A percentile compares a stretch with the other conserved stretches of the same genome.
These are phyloP conservation scores for Populus alba DNA, from an alignment of 345 rosid genomes.

Conservation along the genomic window DNA sequence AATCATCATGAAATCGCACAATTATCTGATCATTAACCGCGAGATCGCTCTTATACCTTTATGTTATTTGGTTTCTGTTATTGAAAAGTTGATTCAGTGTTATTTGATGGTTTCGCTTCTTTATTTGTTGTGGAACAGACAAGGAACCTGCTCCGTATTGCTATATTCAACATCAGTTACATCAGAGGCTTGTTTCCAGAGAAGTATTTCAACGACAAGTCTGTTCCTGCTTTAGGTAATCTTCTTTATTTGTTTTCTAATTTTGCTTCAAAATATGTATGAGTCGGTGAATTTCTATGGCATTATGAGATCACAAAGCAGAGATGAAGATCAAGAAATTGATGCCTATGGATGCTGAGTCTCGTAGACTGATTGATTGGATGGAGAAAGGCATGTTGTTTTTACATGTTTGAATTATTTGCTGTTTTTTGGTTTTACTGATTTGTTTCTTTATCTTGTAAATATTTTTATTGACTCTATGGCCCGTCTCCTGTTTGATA, in stretches of 20 bases:
- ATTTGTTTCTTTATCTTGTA: not conserved
- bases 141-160: slow-evolving; percentile 87
- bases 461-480: not conserved
- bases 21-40: not conserved
- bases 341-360: slow-evolving; percentile 94
- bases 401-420: not conserved
- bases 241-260: not conserved
- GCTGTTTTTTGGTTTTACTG: not conserved
- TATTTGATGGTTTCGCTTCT: not conserved
- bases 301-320: slow-evolving; percentile 20
- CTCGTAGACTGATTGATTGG: slow-evolving; percentile 95
- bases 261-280: not conserved
- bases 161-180: slow-evolving; percentile 94
- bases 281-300: not conserved
- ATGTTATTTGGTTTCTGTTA: not conserved
- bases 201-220: slow-evolving; percentile 88
- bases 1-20: not conserved
- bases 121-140: slow-evolving; percentile 41
- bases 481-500: slow-evolving; percentile 14
- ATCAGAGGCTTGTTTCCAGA: slow-evolving; percentile 95
- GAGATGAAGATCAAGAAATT: slow-evolving; percentile 97
- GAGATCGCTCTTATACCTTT: not conserved
- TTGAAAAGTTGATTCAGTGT: slow-evolving; percentile 6
- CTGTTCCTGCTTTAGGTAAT: slow-evolving; percentile 92
- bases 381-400: slow-evolving; percentile 85